Conservation (phyloP, 768 basidiomycete species). For the Pleurotus cornucopiae region DNA sequence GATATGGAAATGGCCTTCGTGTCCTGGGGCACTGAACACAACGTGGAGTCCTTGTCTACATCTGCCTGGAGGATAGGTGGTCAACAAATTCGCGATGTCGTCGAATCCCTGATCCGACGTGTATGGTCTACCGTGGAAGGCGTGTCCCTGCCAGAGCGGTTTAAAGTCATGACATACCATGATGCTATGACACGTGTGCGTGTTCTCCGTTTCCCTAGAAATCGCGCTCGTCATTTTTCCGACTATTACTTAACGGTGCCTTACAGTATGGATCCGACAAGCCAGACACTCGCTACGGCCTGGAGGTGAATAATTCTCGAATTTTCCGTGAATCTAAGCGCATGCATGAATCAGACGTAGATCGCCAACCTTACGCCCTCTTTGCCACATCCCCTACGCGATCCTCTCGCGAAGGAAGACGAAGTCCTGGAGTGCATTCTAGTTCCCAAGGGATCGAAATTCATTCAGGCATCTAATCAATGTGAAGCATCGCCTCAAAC, state of each 20-base stretch:
- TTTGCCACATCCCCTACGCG: conserved; percentile 26
- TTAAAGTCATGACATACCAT: conserved; percentile 82
- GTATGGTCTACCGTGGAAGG: conserved; percentile 76
- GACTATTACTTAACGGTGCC: conserved; percentile 16
- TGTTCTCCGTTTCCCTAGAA: conserved; percentile 11
- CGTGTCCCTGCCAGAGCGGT: conserved; percentile 53
- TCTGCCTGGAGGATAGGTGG: conserved; percentile 82
- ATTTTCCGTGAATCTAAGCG: conserved; percentile 10
- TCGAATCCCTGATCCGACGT: conserved; percentile 68
- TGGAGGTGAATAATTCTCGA: conserved; percentile 55
- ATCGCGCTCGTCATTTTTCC: conserved; percentile 10
- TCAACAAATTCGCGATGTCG: conserved; percentile 69
- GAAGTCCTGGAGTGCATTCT: conserved; percentile 44
- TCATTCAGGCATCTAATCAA: conserved; percentile 35
- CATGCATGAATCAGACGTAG: conserved; percentile 23
- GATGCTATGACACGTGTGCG: conserved; percentile 88
- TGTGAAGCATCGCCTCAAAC: neutral
- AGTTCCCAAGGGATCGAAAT: conserved; percentile 38
- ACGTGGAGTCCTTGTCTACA: conserved; percentile 11
- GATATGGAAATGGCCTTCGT: conserved; percentile 97
- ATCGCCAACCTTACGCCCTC: conserved; percentile 40
- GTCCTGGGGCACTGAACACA: conserved; percentile 57
- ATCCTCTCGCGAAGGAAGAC: conserved; percentile 20
- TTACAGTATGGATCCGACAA: conserved; percentile 89
- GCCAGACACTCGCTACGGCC: conserved; percentile 84